Percentiles rank a stretch among this genome's conserved stretches.
Conservation (phyloP, 495 filamentous ascomycete genomes). For the Penicillium subrubescens region DNA sequence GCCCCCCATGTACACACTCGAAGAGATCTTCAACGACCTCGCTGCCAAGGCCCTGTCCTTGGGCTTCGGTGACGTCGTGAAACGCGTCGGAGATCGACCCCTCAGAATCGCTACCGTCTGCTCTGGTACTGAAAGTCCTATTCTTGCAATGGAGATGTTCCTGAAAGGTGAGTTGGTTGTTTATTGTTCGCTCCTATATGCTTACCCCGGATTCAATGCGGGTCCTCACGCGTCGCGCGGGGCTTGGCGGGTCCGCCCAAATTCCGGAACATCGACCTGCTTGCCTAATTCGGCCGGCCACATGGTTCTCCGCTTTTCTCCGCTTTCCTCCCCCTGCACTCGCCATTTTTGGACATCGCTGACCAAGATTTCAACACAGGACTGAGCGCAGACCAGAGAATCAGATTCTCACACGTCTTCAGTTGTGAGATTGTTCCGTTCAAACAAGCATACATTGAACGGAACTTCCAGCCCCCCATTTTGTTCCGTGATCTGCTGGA, state of each 20-base stretch:
- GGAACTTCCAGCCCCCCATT: conserved; percentile 65
- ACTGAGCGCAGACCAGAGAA: conserved; percentile 11
- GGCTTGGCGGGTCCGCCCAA: not conserved
- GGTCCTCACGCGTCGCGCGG: not conserved
- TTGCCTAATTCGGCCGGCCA: not conserved
- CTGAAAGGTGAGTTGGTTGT: conserved; percentile 35
- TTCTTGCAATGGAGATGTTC: conserved; percentile 65
- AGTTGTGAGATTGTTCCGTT: conserved; percentile 77
- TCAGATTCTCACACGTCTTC: conserved; percentile 62
- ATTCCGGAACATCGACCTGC: not conserved
- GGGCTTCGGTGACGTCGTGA: conserved; percentile 38
- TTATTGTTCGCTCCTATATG: not conserved
- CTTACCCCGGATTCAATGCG: not conserved
- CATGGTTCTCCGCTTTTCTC: not conserved
- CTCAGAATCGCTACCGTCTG: conserved; percentile 76
- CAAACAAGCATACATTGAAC: conserved; percentile 80
- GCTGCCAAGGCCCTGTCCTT: conserved; percentile 39
- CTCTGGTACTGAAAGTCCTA: conserved; percentile 79
- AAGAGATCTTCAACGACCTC: conserved; percentile 55
- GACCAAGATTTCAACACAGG: conserved; percentile 3
- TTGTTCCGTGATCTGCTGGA: conserved; percentile 74
- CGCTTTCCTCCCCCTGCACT: too few species aligned
- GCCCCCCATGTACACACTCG: conserved; percentile 48
- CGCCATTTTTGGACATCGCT: conserved; percentile 14
- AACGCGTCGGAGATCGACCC: conserved; percentile 38